A percentile compares a stretch with the other conserved stretches of the same genome.
These are phyloP conservation scores for Protomyces macrosporus DNA, from an alignment of 1,139 yeast species.

Conservation along the genomic window DNA sequence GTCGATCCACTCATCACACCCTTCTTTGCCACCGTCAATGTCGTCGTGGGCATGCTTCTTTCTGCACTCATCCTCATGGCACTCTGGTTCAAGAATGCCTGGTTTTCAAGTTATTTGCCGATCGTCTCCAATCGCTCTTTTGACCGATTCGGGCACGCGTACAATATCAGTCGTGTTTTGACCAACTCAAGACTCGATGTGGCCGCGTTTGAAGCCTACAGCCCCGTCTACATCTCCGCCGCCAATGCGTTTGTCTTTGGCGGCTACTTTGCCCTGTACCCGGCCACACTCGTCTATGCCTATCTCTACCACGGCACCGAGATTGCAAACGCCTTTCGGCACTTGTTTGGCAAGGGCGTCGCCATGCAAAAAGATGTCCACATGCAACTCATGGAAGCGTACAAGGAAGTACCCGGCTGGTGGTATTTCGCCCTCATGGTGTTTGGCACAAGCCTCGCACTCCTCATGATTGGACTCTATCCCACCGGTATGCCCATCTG, in stretches of 20 bases:
- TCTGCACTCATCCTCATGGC: constrained; percentile 47
- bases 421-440: constrained; percentile 52
- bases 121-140: constrained; percentile 40
- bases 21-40: constrained; percentile 32
- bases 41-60: constrained; percentile 9
- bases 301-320: constrained; percentile 54
- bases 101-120: constrained; percentile 43
- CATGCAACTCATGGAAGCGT: constrained; percentile 8
- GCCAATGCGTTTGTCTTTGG: constrained; percentile 58
- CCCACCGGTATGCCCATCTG: constrained; percentile 39
- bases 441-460: constrained; percentile 48
- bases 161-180: constrained; percentile 47
- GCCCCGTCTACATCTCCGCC: constrained; percentile 59
- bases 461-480: constrained; percentile 47
- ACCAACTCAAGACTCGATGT: constrained; percentile 47
- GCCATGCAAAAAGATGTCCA: constrained; percentile 9
- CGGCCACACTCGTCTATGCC: constrained; percentile 52
- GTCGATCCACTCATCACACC: constrained; percentile 54
- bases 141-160: constrained; percentile 47
- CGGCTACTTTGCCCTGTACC: constrained; percentile 56
- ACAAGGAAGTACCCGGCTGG: constrained; percentile 53
- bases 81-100: constrained; percentile 48
- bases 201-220: constrained; percentile 49
- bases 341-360: neutral
- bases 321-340: constrained; percentile 42